Percentiles rank a stretch among this genome's conserved stretches.
Evolutionary conservation across 345 rosid species (phyloP).

Genomic region (Camelina laxa): DNA sequence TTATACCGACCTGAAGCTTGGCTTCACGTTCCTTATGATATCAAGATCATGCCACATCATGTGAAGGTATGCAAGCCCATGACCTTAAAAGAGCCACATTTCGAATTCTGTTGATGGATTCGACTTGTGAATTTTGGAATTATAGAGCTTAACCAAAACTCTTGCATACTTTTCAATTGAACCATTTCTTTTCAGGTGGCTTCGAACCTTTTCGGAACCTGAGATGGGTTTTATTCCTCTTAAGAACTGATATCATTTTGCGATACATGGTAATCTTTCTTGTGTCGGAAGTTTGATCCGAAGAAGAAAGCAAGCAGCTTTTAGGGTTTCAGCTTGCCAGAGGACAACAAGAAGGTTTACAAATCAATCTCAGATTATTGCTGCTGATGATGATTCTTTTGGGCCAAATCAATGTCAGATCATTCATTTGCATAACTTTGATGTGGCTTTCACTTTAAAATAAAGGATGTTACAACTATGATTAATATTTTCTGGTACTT

Average conservation of each 20-base stretch:
- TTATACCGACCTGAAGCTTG: slow-evolving; percentile 84
- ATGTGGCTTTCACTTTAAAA: slow-evolving; percentile 24
- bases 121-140: neutral
- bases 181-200: slow-evolving; percentile 56
- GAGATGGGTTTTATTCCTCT: slow-evolving; percentile 26
- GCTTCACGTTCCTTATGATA: slow-evolving; percentile 87
- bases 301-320: slow-evolving; percentile 6
- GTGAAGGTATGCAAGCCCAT: slow-evolving; percentile 62
- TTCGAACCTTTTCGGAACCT: slow-evolving; percentile 57
- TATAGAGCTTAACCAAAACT: slow-evolving; percentile 5
- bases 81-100: neutral
- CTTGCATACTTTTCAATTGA: neutral
- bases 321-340: slow-evolving; percentile 5
- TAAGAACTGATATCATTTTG: slow-evolving; percentile 13
- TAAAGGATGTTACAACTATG: slow-evolving; percentile 6
- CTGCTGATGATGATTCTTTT: slow-evolving; percentile 26
- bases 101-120: neutral
- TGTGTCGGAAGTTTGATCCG: neutral
- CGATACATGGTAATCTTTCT: neutral
- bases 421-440: slow-evolving; percentile 16
- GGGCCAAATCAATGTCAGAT: slow-evolving; percentile 12
- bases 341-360: slow-evolving; percentile 19
- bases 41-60: slow-evolving; percentile 99
- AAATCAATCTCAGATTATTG: slow-evolving; percentile 4
- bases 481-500: too few relatives aligned